A percentile compares a stretch with the other conserved stretches of the same genome.
Evolutionary conservation across 2,329 filamentous ascomycete species (phyloP).

Genomic region (Fusarium papillatum): DNA sequence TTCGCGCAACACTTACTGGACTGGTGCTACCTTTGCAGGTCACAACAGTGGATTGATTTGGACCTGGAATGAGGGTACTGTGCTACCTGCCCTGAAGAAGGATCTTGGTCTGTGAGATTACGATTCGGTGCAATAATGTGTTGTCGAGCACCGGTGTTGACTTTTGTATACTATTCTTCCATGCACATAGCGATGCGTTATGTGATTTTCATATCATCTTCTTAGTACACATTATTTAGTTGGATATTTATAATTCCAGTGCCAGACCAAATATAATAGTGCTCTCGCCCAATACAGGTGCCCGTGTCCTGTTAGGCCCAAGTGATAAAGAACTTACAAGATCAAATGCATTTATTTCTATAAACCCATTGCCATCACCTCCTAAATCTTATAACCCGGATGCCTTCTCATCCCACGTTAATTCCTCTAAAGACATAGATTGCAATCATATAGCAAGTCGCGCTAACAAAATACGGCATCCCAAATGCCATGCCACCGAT

Average conservation of each 20-base stretch:
- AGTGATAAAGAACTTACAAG: not conserved
- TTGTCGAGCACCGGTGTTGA: not conserved
- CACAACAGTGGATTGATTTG: constrained; percentile 39
- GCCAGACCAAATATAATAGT: not conserved
- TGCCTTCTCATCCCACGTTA: not conserved
- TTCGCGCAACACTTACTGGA: constrained; percentile 34
- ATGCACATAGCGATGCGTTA: not conserved
- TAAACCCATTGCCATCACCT: not conserved
- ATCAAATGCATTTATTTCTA: accelerated
- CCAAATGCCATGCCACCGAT: constrained; percentile 47
- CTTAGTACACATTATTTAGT: not conserved
- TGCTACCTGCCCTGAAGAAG: constrained; percentile 32
- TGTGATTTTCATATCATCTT: not conserved
- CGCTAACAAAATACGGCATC: constrained; percentile 43
- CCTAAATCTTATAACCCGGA: not conserved
- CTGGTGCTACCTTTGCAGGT: constrained; percentile 34
- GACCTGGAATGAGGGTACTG: constrained; percentile 33
- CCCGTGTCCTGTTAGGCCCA: not conserved
- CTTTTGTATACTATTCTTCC: not conserved
- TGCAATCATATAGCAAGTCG: constrained; percentile 37
- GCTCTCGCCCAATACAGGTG: not conserved
- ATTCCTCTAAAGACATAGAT: constrained; percentile 33
- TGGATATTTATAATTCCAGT: not conserved
- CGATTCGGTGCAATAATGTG: no score
- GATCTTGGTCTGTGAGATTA: constrained; percentile 23